These are phyloP conservation scores for Trichoderma semiorbis DNA, from an alignment of 2,329 filamentous ascomycete species.

Conservation along the genomic window DNA sequence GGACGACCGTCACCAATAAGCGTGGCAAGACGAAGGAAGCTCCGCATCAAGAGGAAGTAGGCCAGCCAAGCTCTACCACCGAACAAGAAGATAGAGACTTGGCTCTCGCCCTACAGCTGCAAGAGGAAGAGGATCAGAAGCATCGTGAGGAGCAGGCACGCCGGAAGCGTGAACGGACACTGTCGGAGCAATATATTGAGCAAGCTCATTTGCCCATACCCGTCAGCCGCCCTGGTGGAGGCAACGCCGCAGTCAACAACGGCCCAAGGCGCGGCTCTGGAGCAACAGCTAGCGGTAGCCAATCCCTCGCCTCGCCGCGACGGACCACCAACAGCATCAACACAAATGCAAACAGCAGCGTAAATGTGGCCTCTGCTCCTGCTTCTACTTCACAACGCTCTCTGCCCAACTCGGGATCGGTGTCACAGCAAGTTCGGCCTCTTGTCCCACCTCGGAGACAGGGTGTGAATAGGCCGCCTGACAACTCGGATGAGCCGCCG, in stretches of 20 bases:
- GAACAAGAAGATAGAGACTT: conserved; percentile 82
- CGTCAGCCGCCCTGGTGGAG: conserved; percentile 22
- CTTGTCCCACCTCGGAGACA: conserved; percentile 37
- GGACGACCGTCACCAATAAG: conserved; percentile 52
- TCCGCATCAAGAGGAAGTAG: conserved; percentile 23
- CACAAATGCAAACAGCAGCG: conserved; percentile 22
- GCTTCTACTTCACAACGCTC: neutral
- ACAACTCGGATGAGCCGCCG: conserved; percentile 49
- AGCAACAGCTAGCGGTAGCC: conserved; percentile 21
- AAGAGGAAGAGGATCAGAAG: conserved; percentile 87
- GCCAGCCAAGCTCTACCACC: conserved; percentile 40
- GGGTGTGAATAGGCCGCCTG: conserved; percentile 35
- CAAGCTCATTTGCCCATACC: conserved; percentile 43
- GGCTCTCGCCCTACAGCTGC: conserved; percentile 84
- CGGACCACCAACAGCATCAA: conserved; percentile 26
- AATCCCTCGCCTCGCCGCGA: conserved; percentile 20
- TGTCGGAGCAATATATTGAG: conserved; percentile 69
- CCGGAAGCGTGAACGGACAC: conserved; percentile 60
- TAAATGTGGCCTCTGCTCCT: neutral
- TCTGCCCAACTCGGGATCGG: neutral
- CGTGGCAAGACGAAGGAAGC: conserved; percentile 31
- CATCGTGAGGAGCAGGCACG: conserved; percentile 64
- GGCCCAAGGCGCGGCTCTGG: conserved; percentile 22
- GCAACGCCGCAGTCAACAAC: neutral
- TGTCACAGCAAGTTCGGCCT: conserved; percentile 42